phyloP scores from a whole-genome alignment of 202 grass and related monocot genomes.

The Zizania palustris region DNA sequence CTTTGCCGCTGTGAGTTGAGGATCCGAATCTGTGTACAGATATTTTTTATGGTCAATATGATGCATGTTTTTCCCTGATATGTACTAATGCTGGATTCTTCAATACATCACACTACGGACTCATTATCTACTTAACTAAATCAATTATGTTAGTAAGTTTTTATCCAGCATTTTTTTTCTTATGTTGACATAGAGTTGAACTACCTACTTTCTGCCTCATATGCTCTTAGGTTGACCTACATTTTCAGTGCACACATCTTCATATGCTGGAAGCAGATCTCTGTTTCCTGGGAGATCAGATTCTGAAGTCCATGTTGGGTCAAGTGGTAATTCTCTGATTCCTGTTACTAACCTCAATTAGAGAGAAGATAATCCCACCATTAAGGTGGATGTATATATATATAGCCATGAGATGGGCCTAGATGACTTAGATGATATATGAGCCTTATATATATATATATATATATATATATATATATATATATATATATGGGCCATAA shows the following conservation, averaged over 20 bases:
- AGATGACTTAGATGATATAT: no score
- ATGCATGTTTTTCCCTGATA: conserved; percentile 5
- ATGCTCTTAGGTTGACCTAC: conserved; percentile 13
- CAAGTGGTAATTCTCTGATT: neutral
- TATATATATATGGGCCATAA: no score
- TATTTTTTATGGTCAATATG: conserved; percentile 33
- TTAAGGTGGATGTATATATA: no score
- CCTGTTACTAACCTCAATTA: no score
- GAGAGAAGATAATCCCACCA: no score
- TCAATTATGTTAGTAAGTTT: neutral
- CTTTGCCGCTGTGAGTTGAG: conserved; percentile 26
- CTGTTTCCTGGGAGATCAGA: conserved; percentile 17
- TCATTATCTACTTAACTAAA: neutral
- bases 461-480: no score
- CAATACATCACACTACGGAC: neutral
- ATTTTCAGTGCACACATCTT: neutral
- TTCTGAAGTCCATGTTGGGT: conserved; percentile 11
- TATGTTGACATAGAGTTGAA: conserved; percentile 22
- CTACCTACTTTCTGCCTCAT: conserved; percentile 1
- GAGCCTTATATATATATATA: no score
- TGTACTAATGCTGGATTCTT: conserved; percentile 29
- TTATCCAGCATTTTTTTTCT: neutral
- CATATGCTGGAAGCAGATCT: conserved; percentile 14
- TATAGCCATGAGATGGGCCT: no score
- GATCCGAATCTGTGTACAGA: conserved; percentile 36